Percentiles rank a stretch among this genome's conserved stretches.
These are phyloP conservation scores for Fusarium nygamai DNA, from an alignment of 2,329 filamentous ascomycete genomes.

Conservation along the genomic window DNA sequence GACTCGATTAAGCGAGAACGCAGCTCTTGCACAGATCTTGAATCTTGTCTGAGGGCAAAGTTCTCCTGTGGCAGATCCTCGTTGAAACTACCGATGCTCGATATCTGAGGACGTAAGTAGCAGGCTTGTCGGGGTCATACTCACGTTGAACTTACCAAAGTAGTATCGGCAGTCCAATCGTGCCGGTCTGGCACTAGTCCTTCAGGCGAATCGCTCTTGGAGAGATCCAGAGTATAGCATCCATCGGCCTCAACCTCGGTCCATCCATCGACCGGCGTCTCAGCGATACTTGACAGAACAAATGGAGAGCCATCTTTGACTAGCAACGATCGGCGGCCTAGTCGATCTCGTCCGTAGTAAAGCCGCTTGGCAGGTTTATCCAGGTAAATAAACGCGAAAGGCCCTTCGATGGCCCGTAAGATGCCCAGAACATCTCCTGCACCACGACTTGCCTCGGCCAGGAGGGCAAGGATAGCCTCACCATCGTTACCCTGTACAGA, in stretches of 20 bases:
- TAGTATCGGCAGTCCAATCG: constrained; percentile 48
- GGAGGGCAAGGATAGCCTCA: constrained; percentile 69
- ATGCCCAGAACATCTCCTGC: constrained; percentile 55
- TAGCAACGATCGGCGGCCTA: constrained; percentile 87
- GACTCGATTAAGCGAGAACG: constrained; percentile 67
- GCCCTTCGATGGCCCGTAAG: constrained; percentile 75
- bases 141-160: constrained; percentile 56
- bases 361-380: constrained; percentile 70
- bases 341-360: constrained; percentile 86
- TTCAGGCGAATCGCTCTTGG: constrained; percentile 2
- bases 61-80: constrained; percentile 51
- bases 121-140: constrained; percentile 41
- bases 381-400: constrained; percentile 89
- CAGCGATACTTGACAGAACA: constrained; percentile 76
- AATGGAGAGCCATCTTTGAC: constrained; percentile 61
- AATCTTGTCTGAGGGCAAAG: constrained; percentile 42
- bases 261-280: constrained; percentile 66
- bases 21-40: constrained; percentile 63
- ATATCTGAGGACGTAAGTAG: constrained; percentile 62
- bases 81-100: constrained; percentile 65
- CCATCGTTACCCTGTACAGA: constrained; percentile 82
- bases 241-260: constrained; percentile 86
- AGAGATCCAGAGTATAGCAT: constrained; percentile 74
- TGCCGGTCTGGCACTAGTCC: constrained; percentile 37
- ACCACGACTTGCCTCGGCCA: constrained; percentile 58